Conservation (phyloP, 2,329 filamentous ascomycete genomes). For the Hypoxylon sp. region DNA sequence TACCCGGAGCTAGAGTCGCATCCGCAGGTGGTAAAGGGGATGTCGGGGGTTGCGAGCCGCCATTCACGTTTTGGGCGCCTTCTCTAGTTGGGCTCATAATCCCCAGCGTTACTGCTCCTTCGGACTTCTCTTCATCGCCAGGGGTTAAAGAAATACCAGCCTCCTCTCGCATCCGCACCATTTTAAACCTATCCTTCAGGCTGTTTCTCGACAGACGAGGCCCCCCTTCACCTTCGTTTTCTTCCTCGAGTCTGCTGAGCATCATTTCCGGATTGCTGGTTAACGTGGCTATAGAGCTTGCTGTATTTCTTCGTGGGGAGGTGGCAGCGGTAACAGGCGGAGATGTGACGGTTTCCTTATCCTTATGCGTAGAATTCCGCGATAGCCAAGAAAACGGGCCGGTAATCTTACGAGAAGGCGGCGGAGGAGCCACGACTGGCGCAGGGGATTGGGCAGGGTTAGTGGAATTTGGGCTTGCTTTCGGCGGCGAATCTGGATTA, state of each 20-base stretch:
- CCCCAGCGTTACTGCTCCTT: constrained; percentile 47
- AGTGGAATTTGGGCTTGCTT: constrained; percentile 55
- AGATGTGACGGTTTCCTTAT: constrained; percentile 66
- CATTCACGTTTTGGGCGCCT: constrained; percentile 42
- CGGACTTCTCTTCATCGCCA: constrained; percentile 65
- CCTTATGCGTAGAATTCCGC: constrained; percentile 70
- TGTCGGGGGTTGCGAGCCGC: constrained; percentile 47
- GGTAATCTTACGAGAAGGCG: constrained; percentile 77
- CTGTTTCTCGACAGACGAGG: constrained; percentile 69
- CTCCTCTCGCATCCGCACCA: constrained; percentile 80
- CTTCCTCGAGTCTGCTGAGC: constrained; percentile 80
- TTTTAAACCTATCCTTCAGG: constrained; percentile 82
- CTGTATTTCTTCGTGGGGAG: constrained; percentile 76
- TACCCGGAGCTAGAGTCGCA: constrained; percentile 81
- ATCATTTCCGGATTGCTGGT: constrained; percentile 85
- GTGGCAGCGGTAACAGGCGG: constrained; percentile 59
- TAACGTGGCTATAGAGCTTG: constrained; percentile 81
- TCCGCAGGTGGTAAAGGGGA: constrained; percentile 74
- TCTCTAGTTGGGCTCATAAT: constrained; percentile 47
- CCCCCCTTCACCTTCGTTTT: constrained; percentile 62
- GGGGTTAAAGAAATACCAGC: constrained; percentile 65
- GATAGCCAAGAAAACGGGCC: constrained; percentile 91
- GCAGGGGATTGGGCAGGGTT: constrained; percentile 53
- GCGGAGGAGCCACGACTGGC: constrained; percentile 49
- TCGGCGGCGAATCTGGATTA: constrained; percentile 61